A percentile compares a stretch with the other conserved stretches of the same genome.
Evolutionary conservation across 768 basidiomycete genomes (phyloP).

Genomic region (Termitomyces sp.): DNA sequence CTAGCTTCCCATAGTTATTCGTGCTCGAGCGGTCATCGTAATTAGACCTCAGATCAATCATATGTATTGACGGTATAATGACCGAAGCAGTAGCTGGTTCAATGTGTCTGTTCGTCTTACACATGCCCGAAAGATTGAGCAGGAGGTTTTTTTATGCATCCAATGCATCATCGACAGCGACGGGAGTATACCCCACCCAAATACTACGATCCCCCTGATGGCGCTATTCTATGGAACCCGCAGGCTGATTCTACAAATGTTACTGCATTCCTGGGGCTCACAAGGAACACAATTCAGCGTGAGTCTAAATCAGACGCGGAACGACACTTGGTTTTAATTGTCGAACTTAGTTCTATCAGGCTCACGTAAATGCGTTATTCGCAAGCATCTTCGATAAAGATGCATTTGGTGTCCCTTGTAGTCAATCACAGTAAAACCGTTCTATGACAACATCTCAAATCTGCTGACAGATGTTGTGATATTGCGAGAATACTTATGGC

Average conservation of each 20-base stretch:
- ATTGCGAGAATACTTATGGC: neutral
- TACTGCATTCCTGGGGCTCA: constrained; percentile 26
- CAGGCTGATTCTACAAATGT: constrained; percentile 34
- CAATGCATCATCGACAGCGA: neutral
- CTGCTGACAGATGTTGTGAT: neutral
- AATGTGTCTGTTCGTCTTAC: too few species aligned
- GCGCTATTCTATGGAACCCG: constrained; percentile 39
- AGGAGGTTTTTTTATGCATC: neutral
- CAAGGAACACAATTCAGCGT: constrained; percentile 37
- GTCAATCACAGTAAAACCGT: too few species aligned
- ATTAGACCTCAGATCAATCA: neutral
- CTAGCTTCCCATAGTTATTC: constrained; percentile 2
- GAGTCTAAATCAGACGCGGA: constrained; percentile 37
- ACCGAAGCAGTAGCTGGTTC: too few species aligned
- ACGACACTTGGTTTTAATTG: too few species aligned
- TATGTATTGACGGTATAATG: too few species aligned
- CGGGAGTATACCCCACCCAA: neutral
- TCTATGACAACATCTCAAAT: neutral
- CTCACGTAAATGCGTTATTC: constrained; percentile 20
- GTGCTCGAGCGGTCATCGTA: constrained; percentile 8
- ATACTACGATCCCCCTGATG: constrained; percentile 41
- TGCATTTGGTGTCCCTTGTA: constrained; percentile 4
- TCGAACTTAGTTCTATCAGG: too few species aligned
- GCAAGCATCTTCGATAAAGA: neutral
- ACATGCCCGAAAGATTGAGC: too few species aligned